These are phyloP conservation scores for Vaucheria bursata DNA, from an alignment of 352 stramenopile species.

Conservation along the genomic window DNA sequence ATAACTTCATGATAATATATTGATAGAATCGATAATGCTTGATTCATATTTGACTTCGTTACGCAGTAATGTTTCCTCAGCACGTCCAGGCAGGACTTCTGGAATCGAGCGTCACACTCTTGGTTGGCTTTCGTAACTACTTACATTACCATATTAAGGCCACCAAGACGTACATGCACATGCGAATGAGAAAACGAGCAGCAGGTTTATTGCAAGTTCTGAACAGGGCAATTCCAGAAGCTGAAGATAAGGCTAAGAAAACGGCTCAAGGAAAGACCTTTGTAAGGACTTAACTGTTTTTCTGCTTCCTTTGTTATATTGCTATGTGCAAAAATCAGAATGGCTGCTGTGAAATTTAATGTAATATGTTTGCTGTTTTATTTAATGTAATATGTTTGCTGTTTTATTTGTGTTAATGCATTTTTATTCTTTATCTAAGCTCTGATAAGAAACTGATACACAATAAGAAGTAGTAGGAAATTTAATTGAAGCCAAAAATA, in stretches of 20 bases:
- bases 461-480: background rate
- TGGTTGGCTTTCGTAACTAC: constrained; percentile 80
- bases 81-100: constrained; percentile 77
- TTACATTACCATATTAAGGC: constrained; percentile 92
- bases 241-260: constrained; percentile 80
- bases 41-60: too few species aligned
- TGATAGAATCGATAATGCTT: too few species aligned
- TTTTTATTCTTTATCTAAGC: too few species aligned
- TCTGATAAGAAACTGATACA: background rate
- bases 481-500: too few species aligned
- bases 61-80: constrained; percentile 65
- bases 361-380: too few species aligned
- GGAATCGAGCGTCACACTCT: constrained; percentile 69
- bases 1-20: too few species aligned
- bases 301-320: background rate
- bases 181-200: constrained; percentile 84
- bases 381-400: too few species aligned
- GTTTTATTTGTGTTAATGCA: too few species aligned
- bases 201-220: constrained; percentile 78
- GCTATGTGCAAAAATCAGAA: too few species aligned
- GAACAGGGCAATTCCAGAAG: constrained; percentile 74
- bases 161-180: constrained; percentile 88
- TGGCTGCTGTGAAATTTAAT: too few species aligned
- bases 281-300: constrained; percentile 50
- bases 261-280: constrained; percentile 80